These are phyloP conservation scores for Colletotrichum sp. DNA, from an alignment of 2,329 filamentous ascomycete genomes.

Conservation along the genomic window DNA sequence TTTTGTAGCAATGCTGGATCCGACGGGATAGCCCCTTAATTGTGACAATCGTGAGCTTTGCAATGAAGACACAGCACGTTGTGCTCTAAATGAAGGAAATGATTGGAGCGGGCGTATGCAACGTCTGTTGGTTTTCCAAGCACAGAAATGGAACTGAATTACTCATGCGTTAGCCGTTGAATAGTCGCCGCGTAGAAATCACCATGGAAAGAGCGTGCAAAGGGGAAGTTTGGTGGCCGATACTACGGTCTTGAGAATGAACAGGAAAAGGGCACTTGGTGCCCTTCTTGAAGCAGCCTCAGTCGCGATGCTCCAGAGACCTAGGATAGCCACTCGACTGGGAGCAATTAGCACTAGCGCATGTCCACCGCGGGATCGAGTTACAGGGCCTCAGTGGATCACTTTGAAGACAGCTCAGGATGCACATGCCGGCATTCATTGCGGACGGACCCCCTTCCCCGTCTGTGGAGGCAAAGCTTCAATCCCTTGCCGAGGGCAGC, in stretches of 20 bases:
- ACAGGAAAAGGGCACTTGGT: background rate
- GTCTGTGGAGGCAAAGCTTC: background rate
- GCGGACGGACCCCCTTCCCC: background rate
- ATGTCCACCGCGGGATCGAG: background rate
- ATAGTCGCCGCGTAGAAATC: accelerated
- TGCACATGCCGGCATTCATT: background rate
- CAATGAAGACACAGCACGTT: accelerated
- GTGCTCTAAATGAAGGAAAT: accelerated
- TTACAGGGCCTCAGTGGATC: background rate
- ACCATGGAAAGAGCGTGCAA: accelerated
- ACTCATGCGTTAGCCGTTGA: accelerated
- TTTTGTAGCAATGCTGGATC: background rate
- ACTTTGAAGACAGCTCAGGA: background rate
- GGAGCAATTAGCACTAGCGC: background rate
- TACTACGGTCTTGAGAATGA: too few species aligned
- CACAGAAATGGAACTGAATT: background rate
- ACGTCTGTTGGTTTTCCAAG: accelerated
- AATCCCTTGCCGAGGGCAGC: background rate
- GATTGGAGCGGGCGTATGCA: background rate
- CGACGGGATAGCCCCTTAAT: background rate
- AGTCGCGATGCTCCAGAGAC: accelerated
- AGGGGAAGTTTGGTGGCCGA: too few species aligned
- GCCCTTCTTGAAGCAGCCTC: accelerated
- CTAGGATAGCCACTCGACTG: accelerated
- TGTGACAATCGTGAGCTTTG: background rate